Evolutionary conservation across 2,329 filamentous ascomycete species (phyloP).

Genomic region (Plectosphaerella sp.): DNA sequence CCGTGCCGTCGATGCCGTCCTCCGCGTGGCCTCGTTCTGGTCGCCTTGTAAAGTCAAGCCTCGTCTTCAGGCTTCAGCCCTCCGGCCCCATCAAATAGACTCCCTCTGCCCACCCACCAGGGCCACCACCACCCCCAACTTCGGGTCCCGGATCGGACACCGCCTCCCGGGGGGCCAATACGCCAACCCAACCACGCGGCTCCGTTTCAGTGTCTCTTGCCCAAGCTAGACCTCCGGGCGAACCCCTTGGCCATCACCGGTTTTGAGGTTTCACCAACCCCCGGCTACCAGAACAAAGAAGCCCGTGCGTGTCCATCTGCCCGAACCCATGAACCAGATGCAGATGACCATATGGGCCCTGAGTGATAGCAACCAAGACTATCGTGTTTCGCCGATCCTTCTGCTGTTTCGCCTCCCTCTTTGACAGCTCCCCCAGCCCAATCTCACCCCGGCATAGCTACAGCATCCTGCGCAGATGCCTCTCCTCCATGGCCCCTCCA

Average conservation of each 20-base stretch:
- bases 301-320: not conserved
- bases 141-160: not conserved
- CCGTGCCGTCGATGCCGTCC: no score
- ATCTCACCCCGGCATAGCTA: not conserved
- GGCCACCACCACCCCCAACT: no score
- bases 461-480: not conserved
- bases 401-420: not conserved
- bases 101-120: not conserved
- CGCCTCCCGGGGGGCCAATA: not conserved
- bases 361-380: not conserved
- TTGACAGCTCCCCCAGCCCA: not conserved
- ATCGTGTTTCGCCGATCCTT: not conserved
- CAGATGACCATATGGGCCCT: no score
- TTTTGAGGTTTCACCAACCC: not conserved
- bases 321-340: not conserved
- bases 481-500: not conserved
- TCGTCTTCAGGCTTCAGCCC: not conserved
- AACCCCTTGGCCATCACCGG: not conserved
- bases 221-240: not conserved
- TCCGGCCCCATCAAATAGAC: not conserved
- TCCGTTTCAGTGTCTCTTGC: not conserved
- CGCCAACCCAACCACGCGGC: not conserved
- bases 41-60: no score
- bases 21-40: no score
- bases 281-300: not conserved